Percentiles rank a stretch among this genome's conserved stretches.
phyloP scores from a whole-genome alignment of 805 yeast genomes.

The Suhomyces pyralidae region DNA sequence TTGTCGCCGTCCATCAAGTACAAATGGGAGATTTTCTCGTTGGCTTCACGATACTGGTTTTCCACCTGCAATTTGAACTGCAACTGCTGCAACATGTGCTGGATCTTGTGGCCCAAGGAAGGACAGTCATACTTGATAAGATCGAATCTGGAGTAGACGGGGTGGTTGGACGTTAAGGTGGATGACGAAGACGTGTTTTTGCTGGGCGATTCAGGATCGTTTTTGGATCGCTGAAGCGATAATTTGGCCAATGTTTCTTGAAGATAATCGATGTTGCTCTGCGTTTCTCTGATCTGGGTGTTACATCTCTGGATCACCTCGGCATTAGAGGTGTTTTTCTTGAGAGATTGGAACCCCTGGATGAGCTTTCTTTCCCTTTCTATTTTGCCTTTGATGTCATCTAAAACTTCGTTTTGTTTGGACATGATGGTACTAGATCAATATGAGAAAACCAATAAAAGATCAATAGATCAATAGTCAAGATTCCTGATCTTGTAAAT shows the following conservation, averaged over 20 bases:
- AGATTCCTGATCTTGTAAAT: neutral
- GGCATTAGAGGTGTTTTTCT: constrained; percentile 73
- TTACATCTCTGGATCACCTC: constrained; percentile 89
- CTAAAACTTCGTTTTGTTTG: constrained; percentile 29
- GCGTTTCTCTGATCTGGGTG: constrained; percentile 85
- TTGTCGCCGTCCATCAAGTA: constrained; percentile 91
- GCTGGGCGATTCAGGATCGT: constrained; percentile 9
- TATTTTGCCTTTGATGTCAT: constrained; percentile 80
- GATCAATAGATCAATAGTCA: neutral
- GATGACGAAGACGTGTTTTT: constrained; percentile 3
- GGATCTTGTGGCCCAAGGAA: constrained; percentile 89
- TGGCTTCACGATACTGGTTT: constrained; percentile 88
- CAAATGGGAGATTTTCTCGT: constrained; percentile 80
- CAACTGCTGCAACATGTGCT: constrained; percentile 90
- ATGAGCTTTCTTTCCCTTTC: constrained; percentile 86
- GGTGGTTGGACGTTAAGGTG: neutral
- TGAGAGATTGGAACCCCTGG: constrained; percentile 78
- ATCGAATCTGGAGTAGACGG: constrained; percentile 65
- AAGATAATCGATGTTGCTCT: constrained; percentile 84
- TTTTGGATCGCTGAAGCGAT: constrained; percentile 29
- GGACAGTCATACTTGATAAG: constrained; percentile 91
- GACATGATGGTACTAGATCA: constrained; percentile 1
- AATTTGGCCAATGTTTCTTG: constrained; percentile 72
- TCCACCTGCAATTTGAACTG: constrained; percentile 94
- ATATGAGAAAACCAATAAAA: no score